A percentile compares a stretch with the other conserved stretches of the same genome.
These are phyloP conservation scores for Centaurea solstitialis DNA, from an alignment of 129 eudicot species.

Conservation along the genomic window DNA sequence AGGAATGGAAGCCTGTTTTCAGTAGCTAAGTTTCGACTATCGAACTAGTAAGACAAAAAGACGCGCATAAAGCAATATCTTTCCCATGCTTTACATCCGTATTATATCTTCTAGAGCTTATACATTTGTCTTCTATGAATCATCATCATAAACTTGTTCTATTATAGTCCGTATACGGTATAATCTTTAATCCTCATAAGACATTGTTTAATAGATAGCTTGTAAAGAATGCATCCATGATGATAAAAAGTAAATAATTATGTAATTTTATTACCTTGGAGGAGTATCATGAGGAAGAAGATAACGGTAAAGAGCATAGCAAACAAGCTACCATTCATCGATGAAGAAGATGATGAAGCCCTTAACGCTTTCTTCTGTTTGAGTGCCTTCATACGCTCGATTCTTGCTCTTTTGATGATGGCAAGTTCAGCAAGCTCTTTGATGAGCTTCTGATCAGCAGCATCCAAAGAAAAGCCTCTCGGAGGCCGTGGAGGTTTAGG, in stretches of 20 bases:
- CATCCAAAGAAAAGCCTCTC: constrained; percentile 68
- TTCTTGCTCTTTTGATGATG: constrained; percentile 68
- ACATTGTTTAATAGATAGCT: neutral
- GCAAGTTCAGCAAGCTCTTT: constrained; percentile 84
- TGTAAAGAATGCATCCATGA: neutral
- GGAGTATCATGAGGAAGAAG: constrained; percentile 56
- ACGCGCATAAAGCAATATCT: neutral
- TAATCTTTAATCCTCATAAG: neutral
- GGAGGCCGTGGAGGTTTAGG: constrained; percentile 86
- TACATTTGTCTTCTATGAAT: neutral
- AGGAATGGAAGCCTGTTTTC: neutral
- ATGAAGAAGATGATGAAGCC: constrained; percentile 38
- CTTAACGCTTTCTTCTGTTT: constrained; percentile 71
- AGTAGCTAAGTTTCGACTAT: neutral
- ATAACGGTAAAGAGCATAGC: constrained; percentile 65
- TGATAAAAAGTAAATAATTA: neutral
- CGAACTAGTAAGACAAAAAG: neutral
- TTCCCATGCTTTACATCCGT: neutral
- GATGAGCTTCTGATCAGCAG: constrained; percentile 81
- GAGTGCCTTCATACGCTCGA: constrained; percentile 71
- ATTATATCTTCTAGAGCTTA: neutral
- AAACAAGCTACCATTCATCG: constrained; percentile 54
- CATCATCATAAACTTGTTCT: neutral
- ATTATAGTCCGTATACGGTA: neutral
- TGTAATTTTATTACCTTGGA: constrained; percentile 50